Evolutionary conservation across 2,329 filamentous ascomycete species (phyloP).

Genomic region (Fonsecaea multimorphosa): DNA sequence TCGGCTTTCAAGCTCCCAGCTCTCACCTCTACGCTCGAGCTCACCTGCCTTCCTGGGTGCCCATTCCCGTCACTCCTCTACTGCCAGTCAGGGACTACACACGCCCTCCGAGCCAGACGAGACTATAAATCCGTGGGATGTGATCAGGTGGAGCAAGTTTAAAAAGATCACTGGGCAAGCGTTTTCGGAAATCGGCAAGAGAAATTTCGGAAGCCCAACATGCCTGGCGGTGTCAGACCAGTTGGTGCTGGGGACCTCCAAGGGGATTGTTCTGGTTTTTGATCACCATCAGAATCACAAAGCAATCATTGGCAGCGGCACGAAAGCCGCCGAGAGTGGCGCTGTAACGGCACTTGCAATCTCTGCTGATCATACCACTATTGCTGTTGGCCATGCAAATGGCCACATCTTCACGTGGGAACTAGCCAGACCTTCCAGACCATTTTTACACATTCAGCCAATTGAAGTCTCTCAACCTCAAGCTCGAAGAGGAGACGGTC

Average conservation of each 20-base stretch:
- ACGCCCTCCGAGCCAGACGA: conserved; percentile 68
- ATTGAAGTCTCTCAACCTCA: conserved; percentile 70
- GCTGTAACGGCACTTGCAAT: conserved; percentile 85
- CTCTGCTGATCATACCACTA: conserved; percentile 89
- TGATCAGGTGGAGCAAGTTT: conserved; percentile 92
- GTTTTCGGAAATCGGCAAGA: conserved; percentile 89
- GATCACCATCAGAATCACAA: conserved; percentile 97
- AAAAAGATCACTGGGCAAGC: conserved; percentile 86
- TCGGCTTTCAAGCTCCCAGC: conserved; percentile 68
- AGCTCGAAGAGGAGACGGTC: conserved; percentile 76
- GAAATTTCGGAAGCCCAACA: conserved; percentile 90
- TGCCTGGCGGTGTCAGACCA: conserved; percentile 86
- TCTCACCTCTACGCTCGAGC: conserved; percentile 67
- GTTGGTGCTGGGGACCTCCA: conserved; percentile 90
- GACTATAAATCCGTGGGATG: conserved; percentile 87
- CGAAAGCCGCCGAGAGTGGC: conserved; percentile 92
- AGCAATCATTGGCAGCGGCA: conserved; percentile 89
- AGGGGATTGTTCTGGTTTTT: conserved; percentile 92
- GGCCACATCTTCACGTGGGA: conserved; percentile 99
- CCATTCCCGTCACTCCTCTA: conserved; percentile 81
- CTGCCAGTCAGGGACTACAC: conserved; percentile 71
- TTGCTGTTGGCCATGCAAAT: conserved; percentile 86
- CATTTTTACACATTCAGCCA: conserved; percentile 85
- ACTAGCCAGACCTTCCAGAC: conserved; percentile 76
- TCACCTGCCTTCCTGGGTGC: conserved; percentile 79